phyloP scores from a whole-genome alignment of 495 filamentous ascomycete species.

The Beverwykella pulmonaria region DNA sequence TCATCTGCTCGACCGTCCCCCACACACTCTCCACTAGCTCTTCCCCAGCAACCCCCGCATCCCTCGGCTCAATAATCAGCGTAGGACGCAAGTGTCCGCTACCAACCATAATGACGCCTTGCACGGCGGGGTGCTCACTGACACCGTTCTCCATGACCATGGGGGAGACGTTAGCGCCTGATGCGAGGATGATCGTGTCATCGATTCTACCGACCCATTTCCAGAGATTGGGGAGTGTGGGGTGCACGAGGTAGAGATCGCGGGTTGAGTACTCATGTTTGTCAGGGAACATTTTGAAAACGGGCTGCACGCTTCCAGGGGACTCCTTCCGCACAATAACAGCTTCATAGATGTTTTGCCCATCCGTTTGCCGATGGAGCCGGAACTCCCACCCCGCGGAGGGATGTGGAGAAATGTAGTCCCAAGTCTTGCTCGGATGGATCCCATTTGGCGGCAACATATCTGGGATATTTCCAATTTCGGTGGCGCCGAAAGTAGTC shows the following conservation, averaged over 20 bases:
- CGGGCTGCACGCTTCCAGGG: background rate
- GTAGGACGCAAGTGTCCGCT: background rate
- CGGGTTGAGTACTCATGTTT: slow-evolving; percentile 20
- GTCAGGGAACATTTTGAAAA: slow-evolving; percentile 25
- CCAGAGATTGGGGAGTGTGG: slow-evolving; percentile 20
- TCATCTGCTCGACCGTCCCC: background rate
- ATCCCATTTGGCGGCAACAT: background rate
- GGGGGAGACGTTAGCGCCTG: slow-evolving; percentile 50
- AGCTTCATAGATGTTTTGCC: slow-evolving; percentile 3
- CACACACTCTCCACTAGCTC: background rate
- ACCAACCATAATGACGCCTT: slow-evolving; percentile 43
- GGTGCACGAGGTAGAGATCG: slow-evolving; percentile 35
- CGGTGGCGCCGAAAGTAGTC: background rate
- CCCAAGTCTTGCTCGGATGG: background rate
- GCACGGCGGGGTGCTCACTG: background rate
- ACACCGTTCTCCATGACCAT: slow-evolving; percentile 43
- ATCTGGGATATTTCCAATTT: background rate
- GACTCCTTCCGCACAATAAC: background rate
- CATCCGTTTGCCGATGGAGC: background rate
- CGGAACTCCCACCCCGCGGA: background rate
- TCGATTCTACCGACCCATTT: slow-evolving; percentile 26
- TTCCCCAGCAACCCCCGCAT: background rate
- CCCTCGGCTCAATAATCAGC: background rate
- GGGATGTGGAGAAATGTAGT: slow-evolving; percentile 2
- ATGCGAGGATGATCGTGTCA: slow-evolving; percentile 48